Evolutionary conservation across 805 yeast genomes (phyloP).

Genomic region (Kregervanrija pseudodelftensis): DNA sequence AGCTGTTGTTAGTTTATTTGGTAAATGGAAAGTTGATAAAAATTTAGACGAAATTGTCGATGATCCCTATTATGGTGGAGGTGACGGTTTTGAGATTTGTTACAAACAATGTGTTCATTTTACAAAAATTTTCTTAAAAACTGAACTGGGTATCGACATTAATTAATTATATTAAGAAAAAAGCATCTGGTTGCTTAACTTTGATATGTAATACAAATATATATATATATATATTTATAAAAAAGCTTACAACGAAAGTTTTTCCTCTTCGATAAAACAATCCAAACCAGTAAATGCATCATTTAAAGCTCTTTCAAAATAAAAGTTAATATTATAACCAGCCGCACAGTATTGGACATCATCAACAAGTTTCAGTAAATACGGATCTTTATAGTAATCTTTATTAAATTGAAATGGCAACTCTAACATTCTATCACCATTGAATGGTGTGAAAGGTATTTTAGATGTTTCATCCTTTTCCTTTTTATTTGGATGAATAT

Average conservation of each 20-base stretch:
- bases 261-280: constrained; percentile 65
- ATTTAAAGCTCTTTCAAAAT: constrained; percentile 69
- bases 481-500: constrained; percentile 22
- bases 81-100: constrained; percentile 72
- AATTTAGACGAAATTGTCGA: constrained; percentile 53
- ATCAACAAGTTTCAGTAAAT: constrained; percentile 30
- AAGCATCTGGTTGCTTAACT: too few species aligned
- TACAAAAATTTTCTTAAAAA: constrained; percentile 58
- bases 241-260: constrained; percentile 13
- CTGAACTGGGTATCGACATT: constrained; percentile 27
- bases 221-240: too few species aligned
- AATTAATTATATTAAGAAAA: too few species aligned
- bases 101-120: constrained; percentile 72
- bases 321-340: constrained; percentile 69
- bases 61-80: constrained; percentile 93
- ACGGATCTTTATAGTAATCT: constrained; percentile 52
- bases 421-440: constrained; percentile 69
- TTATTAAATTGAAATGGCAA: constrained; percentile 38
- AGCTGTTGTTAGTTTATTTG: constrained; percentile 59
- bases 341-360: constrained; percentile 73
- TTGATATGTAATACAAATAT: constrained; percentile 5
- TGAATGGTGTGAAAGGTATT: constrained; percentile 86
- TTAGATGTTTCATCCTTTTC: constrained; percentile 23
- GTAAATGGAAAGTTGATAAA: constrained; percentile 63
- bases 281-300: constrained; percentile 90